Base-by-base conservation (phyloP, 2,329 filamentous ascomycete species). In the Fusarium coffeatum region DNA sequence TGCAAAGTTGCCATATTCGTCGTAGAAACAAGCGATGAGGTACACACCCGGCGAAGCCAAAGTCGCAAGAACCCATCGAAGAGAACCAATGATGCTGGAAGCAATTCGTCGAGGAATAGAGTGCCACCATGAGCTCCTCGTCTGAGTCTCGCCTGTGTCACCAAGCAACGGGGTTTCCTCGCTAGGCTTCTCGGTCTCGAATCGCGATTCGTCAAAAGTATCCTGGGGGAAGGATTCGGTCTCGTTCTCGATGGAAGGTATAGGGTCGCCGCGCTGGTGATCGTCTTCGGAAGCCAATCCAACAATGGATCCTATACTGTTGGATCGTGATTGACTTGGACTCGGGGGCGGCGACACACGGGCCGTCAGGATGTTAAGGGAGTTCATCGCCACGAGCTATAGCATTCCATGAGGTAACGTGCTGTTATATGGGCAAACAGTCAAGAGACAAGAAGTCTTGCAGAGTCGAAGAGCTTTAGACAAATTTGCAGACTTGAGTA, bases 341-440 rank as follows among this genome's bases (percentile, higher is more conserved):
- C 84, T 88, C 63, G 87, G 82, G 57, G 88, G 80, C 72, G 88
- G 87, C 74, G 89, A 89, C 79, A 94, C 92, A 83, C 92, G 91
- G 80, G 93, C 90, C 77, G 93, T 96, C 80, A 98, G 89, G 80
- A 97, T 93, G 84, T 96, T 97, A 85, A 97, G 86, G 77, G 94
- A 97, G 90, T 98, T 98, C 95, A 98, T 98, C 83, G 87, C 92
- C 85, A 82, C 81, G 75, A 78, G 74, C 75, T 80, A 79, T 76
- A 80, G 80, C 80, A 81, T 85, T 86, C 88, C 88, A 90, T 88
- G 82, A 83, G 77, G 73, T 69, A 70, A 65, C 22, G 63, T 58
- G 40, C 46, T 48, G 40, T 37, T 48, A n/a, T 51, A 34, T 15
- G 32, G 32, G 20, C 23, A 15, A 51, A 51, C 32, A 27, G 30